phyloP scores from a whole-genome alignment of 768 basidiomycete species.

The Dictyophora rubrovolvata region DNA sequence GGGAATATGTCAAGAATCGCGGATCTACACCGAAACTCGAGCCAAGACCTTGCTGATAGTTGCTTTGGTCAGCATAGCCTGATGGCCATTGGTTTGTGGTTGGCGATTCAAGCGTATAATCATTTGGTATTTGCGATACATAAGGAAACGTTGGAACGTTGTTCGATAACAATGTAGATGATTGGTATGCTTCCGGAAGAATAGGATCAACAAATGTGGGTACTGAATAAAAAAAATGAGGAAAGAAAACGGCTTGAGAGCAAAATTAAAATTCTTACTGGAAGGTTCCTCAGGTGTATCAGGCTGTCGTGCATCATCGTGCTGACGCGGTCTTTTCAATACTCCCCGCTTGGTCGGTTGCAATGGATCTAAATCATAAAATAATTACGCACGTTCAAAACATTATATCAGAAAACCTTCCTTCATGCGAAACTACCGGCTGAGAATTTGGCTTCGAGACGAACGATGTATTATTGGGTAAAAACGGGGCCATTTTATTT shows the following conservation, averaged over 20 bases:
- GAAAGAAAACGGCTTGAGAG: neutral
- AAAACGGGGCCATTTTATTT: neutral
- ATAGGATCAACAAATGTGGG: neutral
- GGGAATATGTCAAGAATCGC: constrained; percentile 3
- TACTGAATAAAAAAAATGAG: neutral
- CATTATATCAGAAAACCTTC: neutral
- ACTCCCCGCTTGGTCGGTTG: neutral
- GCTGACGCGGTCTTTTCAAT: constrained; percentile 3
- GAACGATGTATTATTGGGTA: neutral
- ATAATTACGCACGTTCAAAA: neutral
- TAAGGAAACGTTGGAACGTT: neutral
- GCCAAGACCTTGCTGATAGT: neutral
- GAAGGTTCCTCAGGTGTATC: neutral
- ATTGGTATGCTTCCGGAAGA: neutral
- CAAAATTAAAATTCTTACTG: neutral
- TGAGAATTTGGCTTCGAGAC: neutral
- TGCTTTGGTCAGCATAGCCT: neutral
- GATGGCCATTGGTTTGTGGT: neutral
- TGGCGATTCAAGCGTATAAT: neutral
- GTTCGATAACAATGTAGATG: neutral
- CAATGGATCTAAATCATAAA: neutral
- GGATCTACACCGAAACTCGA: constrained; percentile 4
- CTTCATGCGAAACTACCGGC: constrained; percentile 5
- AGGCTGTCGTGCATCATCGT: neutral
- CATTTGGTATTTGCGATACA: neutral